phyloP scores from a whole-genome alignment of 768 basidiomycete species.

The Lyophyllum shimeji region DNA sequence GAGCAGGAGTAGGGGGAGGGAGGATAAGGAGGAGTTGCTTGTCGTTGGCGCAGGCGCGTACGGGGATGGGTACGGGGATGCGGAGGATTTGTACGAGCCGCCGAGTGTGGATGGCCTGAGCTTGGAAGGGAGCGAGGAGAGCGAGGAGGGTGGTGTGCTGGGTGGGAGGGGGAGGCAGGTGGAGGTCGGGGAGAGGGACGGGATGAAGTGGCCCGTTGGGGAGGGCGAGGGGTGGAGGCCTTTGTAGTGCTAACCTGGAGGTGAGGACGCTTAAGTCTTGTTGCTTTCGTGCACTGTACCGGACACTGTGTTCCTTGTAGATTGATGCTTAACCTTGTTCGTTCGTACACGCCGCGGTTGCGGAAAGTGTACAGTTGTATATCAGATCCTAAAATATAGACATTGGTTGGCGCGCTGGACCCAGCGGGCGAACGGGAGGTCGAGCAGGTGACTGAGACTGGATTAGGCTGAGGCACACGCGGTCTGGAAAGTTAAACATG shows the following conservation, averaged over 20 bases:
- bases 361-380: no score
- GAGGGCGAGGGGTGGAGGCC: slow-evolving; percentile 37
- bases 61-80: slow-evolving; percentile 29
- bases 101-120: slow-evolving; percentile 55
- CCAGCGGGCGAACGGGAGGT: no score
- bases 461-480: no score
- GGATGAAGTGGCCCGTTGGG: slow-evolving; percentile 60
- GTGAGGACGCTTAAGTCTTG: neutral
- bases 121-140: slow-evolving; percentile 27
- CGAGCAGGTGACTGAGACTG: no score
- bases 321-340: no score
- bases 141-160: slow-evolving; percentile 10
- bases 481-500: no score
- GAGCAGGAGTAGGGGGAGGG: slow-evolving; percentile 9
- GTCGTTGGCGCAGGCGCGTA: neutral
- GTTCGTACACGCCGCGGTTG: no score
- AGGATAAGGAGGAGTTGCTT: slow-evolving; percentile 19
- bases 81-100: slow-evolving; percentile 53
- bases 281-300: neutral
- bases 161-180: slow-evolving; percentile 20
- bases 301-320: no score
- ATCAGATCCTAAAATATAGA: no score
- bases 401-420: no score
- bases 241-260: neutral
- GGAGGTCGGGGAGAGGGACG: slow-evolving; percentile 39